phyloP scores from a whole-genome alignment of 2,329 filamentous ascomycete genomes.

The Didymellaceae sp. region DNA sequence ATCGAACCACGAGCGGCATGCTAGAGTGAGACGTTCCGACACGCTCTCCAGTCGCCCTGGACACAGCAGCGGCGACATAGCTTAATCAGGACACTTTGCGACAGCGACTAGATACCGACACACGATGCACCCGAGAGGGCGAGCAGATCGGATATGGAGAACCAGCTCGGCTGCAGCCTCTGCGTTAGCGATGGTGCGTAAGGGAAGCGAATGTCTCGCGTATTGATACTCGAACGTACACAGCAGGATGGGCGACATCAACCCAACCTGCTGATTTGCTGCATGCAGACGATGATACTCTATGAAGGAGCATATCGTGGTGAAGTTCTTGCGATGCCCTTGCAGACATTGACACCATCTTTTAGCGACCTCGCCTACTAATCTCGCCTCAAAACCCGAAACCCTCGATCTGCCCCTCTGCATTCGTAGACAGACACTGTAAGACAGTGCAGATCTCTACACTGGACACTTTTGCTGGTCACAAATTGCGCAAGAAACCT shows the following conservation, averaged over 20 bases:
- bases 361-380: no score
- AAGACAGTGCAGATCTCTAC: not conserved
- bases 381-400: not conserved
- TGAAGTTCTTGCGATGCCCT: not conserved
- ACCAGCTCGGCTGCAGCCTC: conserved; percentile 11
- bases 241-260: not conserved
- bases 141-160: conserved; percentile 4
- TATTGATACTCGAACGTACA: conserved; percentile 8
- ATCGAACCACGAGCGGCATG: conserved; percentile 1
- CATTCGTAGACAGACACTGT: not conserved
- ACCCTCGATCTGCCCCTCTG: not conserved
- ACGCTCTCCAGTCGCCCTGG: not conserved
- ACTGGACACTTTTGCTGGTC: not conserved
- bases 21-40: conserved; percentile 6
- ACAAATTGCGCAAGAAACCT: not conserved
- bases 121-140: conserved; percentile 9
- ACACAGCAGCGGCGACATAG: conserved; percentile 8
- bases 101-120: conserved; percentile 1
- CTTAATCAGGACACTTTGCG: not conserved
- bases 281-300: not conserved
- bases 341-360: no score
- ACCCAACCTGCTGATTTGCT: not conserved
- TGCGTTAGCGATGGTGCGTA: not conserved
- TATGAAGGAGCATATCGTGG: not conserved
- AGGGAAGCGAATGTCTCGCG: conserved; percentile 2